Percentiles rank a stretch among this genome's conserved stretches.
Evolutionary conservation across 2,329 filamentous ascomycete species (phyloP).

Genomic region (Penicillium sp.): DNA sequence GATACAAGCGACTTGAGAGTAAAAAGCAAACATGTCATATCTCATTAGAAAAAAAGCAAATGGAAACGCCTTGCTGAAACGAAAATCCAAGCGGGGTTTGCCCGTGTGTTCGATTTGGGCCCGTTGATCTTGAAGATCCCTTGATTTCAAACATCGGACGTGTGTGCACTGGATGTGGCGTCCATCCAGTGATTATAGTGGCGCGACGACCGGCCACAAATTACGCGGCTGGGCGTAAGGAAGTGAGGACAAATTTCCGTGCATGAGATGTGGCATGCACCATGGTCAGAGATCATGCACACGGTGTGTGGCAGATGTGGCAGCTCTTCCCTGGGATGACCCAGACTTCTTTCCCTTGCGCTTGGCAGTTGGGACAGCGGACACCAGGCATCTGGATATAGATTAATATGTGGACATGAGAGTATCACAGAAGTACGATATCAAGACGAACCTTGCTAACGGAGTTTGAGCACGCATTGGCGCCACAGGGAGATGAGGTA

Average conservation of each 20-base stretch:
- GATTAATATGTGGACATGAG: background rate
- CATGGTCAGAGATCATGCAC: conserved; percentile 20
- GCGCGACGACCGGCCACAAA: no score
- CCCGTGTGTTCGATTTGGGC: background rate
- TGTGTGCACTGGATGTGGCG: no score
- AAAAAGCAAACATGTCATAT: conserved; percentile 3
- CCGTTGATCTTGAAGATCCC: background rate
- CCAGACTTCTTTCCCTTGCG: conserved; percentile 42
- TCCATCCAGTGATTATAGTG: no score
- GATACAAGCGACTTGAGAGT: background rate
- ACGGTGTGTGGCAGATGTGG: conserved; percentile 42
- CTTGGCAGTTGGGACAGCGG: conserved; percentile 41
- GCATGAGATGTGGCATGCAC: background rate
- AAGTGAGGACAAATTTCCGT: background rate
- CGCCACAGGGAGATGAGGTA: conserved; percentile 7
- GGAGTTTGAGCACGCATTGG: conserved; percentile 12
- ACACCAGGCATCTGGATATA: conserved; percentile 46
- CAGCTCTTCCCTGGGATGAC: conserved; percentile 51
- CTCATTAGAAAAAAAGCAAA: conserved; percentile 1
- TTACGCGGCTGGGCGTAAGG: background rate
- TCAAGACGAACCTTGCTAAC: conserved; percentile 18
- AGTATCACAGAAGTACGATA: background rate
- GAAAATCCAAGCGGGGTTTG: background rate
- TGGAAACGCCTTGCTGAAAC: background rate
- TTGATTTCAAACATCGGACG: no score